A percentile compares a stretch with the other conserved stretches of the same genome.
Evolutionary conservation across 1,284 basidiomycete genomes (phyloP).

Genomic region (Boletus semigastroideus): DNA sequence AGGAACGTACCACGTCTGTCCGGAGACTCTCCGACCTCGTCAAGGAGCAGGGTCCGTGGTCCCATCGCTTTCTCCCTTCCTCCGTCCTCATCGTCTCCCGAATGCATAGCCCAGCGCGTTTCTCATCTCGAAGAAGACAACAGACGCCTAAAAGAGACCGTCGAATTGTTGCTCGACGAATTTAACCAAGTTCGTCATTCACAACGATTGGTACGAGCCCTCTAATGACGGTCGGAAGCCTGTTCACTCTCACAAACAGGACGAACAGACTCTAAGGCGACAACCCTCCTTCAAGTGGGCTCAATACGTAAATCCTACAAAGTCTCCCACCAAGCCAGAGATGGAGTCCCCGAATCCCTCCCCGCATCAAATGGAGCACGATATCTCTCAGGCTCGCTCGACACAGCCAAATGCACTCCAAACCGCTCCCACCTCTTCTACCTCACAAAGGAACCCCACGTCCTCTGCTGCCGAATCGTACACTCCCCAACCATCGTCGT

Average conservation of each 20-base stretch:
- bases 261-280: slow-evolving; percentile 57
- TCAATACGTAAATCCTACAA: slow-evolving; percentile 64
- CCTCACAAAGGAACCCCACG: slow-evolving; percentile 29
- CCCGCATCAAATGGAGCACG: slow-evolving; percentile 72
- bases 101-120: slow-evolving; percentile 62
- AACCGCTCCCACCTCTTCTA: slow-evolving; percentile 9
- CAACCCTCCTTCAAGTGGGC: slow-evolving; percentile 85
- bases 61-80: neutral
- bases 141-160: slow-evolving; percentile 56
- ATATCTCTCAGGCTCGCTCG: slow-evolving; percentile 43
- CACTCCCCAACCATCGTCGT: slow-evolving; percentile 28
- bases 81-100: slow-evolving; percentile 5
- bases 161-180: slow-evolving; percentile 68
- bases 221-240: slow-evolving; percentile 1
- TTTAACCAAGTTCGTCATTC: slow-evolving; percentile 39
- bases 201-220: slow-evolving; percentile 20
- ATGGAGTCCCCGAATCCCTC: slow-evolving; percentile 76
- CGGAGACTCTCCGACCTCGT: slow-evolving; percentile 70
- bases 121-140: slow-evolving; percentile 76
- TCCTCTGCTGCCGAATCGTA: slow-evolving; percentile 35
- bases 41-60: slow-evolving; percentile 68
- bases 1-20: slow-evolving; percentile 59
- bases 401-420: slow-evolving; percentile 30
- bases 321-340: slow-evolving; percentile 74
- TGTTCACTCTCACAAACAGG: slow-evolving; percentile 35